Percentiles rank a stretch among this genome's conserved stretches.
Evolutionary conservation across 352 stramenopile genomes (phyloP).

Genomic region (Phytophthora capsici): DNA sequence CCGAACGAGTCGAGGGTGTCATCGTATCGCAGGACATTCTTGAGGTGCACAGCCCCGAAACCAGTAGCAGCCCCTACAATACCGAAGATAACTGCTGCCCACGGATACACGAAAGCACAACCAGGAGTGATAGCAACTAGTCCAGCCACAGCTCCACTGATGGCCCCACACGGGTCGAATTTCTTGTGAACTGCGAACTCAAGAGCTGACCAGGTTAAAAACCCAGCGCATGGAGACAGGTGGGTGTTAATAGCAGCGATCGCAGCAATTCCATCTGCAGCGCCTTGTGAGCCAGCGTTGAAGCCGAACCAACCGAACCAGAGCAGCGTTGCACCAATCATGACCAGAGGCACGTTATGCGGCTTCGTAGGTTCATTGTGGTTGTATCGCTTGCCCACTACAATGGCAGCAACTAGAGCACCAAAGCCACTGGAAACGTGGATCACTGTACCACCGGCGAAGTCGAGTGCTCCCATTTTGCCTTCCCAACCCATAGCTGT

Average conservation of each 20-base stretch:
- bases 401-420: slow-evolving; percentile 62
- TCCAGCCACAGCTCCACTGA: slow-evolving; percentile 67
- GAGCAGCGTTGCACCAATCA: slow-evolving; percentile 74
- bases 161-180: slow-evolving; percentile 66
- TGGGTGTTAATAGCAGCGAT: slow-evolving; percentile 80
- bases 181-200: slow-evolving; percentile 65
- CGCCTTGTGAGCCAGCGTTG: slow-evolving; percentile 71
- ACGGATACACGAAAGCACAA: slow-evolving; percentile 71
- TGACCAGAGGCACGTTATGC: slow-evolving; percentile 85
- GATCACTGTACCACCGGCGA: slow-evolving; percentile 84
- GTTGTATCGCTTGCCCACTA: slow-evolving; percentile 83
- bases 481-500: slow-evolving; percentile 62
- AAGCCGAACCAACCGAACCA: slow-evolving; percentile 90
- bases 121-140: slow-evolving; percentile 76
- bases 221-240: slow-evolving; percentile 58
- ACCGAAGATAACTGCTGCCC: slow-evolving; percentile 75
- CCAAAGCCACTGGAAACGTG: slow-evolving; percentile 82
- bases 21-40: slow-evolving; percentile 73
- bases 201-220: slow-evolving; percentile 70
- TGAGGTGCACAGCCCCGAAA: slow-evolving; percentile 63
- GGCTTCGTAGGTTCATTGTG: slow-evolving; percentile 69
- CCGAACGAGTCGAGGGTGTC: slow-evolving; percentile 82
- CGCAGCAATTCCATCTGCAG: slow-evolving; percentile 65
- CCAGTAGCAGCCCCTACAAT: slow-evolving; percentile 58
- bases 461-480: slow-evolving; percentile 79